Base-by-base conservation (phyloP, 139 green algal genomes). In the Astrephomene gubernaculifera region DNA sequence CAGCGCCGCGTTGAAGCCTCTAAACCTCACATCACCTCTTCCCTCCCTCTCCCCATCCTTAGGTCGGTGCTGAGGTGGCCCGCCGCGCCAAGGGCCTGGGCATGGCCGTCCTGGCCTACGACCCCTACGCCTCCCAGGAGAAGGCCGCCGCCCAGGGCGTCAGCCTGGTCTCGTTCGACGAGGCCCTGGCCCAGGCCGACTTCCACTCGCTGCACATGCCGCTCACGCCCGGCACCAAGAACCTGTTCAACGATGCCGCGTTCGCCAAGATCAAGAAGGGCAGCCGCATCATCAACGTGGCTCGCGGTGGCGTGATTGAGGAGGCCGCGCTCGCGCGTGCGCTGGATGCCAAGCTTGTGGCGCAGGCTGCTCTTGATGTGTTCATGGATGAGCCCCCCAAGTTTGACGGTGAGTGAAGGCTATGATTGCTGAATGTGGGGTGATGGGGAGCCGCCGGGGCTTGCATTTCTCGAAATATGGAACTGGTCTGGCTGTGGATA, bases 171-270 rank as follows among this genome's bases (percentile, higher is more conserved):
- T 74, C 85, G 25, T 93, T 99, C 45, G 95, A 99, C 35, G 96
- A 98, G 67, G 95, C 96, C 0, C 89, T 99, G 31, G 75, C 73
- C 10, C 60, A 64, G 19, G 93, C 82, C 25, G 96, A 98, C 90
- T 98, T 98, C 86, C 94, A 97, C 80, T 96, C 93, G 12, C 93
- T 98, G 69, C 95, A 98, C 91, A 98, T 97, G 94, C 95, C 95
- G 21, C 91, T 98, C 38, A 97, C 94, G 19, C 88, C 92, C 44
- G 43, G 29, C 78, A 84, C 78, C 60, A 82, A 94, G 87, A 88
- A 95, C 87, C 92, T 99, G 79, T 98, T 99, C 89, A 94, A 95
- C 81, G 95, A 98, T 71, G 94, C 91, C 17, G 89, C 90, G 0
- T 98, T 99, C 83, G 87, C 79, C 72, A 97, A 95, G 84, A 97